phyloP scores from a whole-genome alignment of 352 stramenopile genomes.

The Phytophthora pseudosyringae region DNA sequence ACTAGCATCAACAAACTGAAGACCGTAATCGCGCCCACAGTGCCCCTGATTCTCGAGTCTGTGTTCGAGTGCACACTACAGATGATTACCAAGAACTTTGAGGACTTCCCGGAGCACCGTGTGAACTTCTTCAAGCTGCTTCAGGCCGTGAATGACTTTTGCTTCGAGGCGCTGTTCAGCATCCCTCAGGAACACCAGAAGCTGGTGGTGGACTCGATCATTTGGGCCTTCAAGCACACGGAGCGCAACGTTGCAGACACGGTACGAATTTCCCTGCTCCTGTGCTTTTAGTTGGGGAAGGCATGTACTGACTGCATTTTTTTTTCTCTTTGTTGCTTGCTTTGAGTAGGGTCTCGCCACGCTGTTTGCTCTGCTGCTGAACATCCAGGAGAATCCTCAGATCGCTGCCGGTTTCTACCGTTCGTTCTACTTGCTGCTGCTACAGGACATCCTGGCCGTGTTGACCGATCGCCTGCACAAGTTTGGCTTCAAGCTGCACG shows the following conservation, averaged over 20 bases:
- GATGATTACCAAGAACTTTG: constrained; percentile 99
- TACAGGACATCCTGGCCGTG: constrained; percentile 97
- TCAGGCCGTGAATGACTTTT: constrained; percentile 95
- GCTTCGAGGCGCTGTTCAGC: constrained; percentile 97
- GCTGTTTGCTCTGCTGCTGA: constrained; percentile 95
- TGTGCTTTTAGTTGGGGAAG: neutral
- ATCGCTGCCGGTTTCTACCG: constrained; percentile 98
- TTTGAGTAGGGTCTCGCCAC: constrained; percentile 92
- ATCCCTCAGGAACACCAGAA: constrained; percentile 98
- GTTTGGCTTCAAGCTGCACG: constrained; percentile 98
- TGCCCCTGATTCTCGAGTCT: constrained; percentile 96
- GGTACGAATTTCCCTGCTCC: constrained; percentile 41
- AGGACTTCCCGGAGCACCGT: constrained; percentile 98
- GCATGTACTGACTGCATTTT: neutral
- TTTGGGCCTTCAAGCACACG: constrained; percentile 99
- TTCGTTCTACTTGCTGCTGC: constrained; percentile 95
- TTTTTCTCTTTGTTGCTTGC: neutral
- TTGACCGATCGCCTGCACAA: constrained; percentile 99
- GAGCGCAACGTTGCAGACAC: constrained; percentile 98
- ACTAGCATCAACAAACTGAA: constrained; percentile 98
- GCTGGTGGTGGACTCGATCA: constrained; percentile 98
- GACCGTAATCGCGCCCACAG: constrained; percentile 76
- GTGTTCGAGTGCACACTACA: constrained; percentile 99
- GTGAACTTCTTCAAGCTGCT: constrained; percentile 99
- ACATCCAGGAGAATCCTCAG: constrained; percentile 95